phyloP scores from a whole-genome alignment of 2,329 filamentous ascomycete species.

The Cladosporium halotolerans region DNA sequence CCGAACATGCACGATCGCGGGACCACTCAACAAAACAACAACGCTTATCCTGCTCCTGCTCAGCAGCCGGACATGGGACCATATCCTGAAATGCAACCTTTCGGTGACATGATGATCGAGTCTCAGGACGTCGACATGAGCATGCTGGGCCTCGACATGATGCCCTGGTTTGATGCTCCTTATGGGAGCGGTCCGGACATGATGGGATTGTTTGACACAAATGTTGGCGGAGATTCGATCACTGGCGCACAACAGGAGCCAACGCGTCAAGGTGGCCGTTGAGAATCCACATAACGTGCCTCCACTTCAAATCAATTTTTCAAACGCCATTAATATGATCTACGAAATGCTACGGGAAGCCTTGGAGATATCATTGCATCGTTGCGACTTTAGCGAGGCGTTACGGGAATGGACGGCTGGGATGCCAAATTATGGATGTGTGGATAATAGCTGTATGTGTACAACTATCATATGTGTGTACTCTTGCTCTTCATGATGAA shows the following conservation, averaged over 20 bases:
- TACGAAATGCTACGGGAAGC: no score
- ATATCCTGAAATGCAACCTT: slow-evolving; percentile 18
- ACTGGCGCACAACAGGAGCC: slow-evolving; percentile 6
- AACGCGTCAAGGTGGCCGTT: no score
- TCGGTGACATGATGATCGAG: slow-evolving; percentile 61
- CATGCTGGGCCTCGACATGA: slow-evolving; percentile 60
- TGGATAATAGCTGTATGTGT: neutral
- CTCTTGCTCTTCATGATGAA: no score
- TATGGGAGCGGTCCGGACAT: slow-evolving; percentile 12
- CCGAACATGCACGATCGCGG: slow-evolving; percentile 1
- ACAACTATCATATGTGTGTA: neutral
- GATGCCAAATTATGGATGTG: no score
- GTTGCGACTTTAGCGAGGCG: neutral
- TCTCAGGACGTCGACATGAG: slow-evolving; percentile 73
- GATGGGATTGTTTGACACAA: slow-evolving; percentile 20
- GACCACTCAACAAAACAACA: neutral
- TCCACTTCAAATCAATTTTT: no score
- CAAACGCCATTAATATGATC: no score
- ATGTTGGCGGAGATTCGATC: slow-evolving; percentile 4
- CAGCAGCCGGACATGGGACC: neutral
- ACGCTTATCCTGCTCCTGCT: neutral
- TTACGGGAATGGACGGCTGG: neutral
- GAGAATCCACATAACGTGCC: no score
- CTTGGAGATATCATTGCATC: no score
- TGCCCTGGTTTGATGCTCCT: slow-evolving; percentile 61